Percentiles rank a stretch among this genome's conserved stretches.
Evolutionary conservation across 2,329 filamentous ascomycete species (phyloP).

Genomic region (Aspergillus chevalieri): DNA sequence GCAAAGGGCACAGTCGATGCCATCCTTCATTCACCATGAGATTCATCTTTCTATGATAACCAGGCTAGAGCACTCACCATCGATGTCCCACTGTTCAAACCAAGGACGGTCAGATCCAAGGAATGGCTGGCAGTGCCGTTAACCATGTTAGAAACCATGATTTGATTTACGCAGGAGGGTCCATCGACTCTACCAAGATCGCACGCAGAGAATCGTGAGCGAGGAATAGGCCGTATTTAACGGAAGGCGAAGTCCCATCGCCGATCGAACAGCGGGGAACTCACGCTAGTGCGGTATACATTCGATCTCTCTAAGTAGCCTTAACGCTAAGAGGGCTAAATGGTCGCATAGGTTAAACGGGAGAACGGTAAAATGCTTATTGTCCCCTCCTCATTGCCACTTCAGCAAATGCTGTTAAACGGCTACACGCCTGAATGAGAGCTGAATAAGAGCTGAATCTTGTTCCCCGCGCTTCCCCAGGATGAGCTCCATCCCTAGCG

Average conservation of each 20-base stretch:
- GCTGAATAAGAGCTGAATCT: too few relatives aligned
- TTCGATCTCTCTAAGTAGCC: too few relatives aligned
- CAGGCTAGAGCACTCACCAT: slow-evolving; percentile 31
- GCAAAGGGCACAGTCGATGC: slow-evolving; percentile 55
- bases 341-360: background rate
- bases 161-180: background rate
- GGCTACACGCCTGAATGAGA: background rate
- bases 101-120: slow-evolving; percentile 50
- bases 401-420: background rate
- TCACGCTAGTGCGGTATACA: background rate
- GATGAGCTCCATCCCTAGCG: too few relatives aligned
- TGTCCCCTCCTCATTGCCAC: background rate
- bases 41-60: background rate
- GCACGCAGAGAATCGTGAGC: background rate
- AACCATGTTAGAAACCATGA: slow-evolving; percentile 10
- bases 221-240: background rate
- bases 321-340: background rate
- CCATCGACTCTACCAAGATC: background rate
- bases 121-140: slow-evolving; percentile 15
- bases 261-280: background rate
- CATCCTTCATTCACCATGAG: slow-evolving; percentile 30
- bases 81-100: slow-evolving; percentile 49
- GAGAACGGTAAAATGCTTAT: background rate
- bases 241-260: background rate
- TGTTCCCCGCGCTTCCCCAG: too few relatives aligned